A percentile compares a stretch with the other conserved stretches of the same genome.
Evolutionary conservation across 108 stramenopile genomes (phyloP).

Genomic region (Epithemia pelagica): DNA sequence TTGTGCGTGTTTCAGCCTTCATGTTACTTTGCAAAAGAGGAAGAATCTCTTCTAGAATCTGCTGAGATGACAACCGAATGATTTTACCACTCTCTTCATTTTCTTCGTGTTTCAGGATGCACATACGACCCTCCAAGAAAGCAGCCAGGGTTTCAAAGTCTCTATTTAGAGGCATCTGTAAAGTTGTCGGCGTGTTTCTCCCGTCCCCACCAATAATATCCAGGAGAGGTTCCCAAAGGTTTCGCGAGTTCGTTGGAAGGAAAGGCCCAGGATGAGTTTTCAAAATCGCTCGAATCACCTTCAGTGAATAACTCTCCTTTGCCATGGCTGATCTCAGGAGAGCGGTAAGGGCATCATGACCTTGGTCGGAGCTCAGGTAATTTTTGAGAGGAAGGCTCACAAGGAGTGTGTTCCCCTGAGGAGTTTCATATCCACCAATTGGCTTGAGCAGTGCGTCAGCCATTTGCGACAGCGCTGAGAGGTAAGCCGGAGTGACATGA

Average conservation of each 20-base stretch:
- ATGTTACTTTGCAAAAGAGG: conserved; percentile 9
- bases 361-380: background rate
- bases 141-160: background rate
- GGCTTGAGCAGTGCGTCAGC: background rate
- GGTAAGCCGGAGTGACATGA: background rate
- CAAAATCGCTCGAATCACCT: conserved; percentile 2
- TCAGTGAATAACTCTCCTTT: background rate
- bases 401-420: background rate
- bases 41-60: background rate
- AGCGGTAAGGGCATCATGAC: background rate
- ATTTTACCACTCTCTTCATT: background rate
- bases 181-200: no score
- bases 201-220: no score
- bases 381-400: conserved; percentile 1
- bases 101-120: background rate
- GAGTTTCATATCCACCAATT: background rate
- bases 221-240: no score
- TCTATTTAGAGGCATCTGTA: background rate
- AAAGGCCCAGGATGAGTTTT: background rate
- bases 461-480: background rate
- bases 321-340: background rate
- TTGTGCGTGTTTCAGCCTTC: background rate
- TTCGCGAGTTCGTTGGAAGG: no score
- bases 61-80: background rate
- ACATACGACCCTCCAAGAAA: background rate